Percentiles rank a stretch among this genome's conserved stretches.
These are phyloP conservation scores for Chloris gayana DNA, from an alignment of 176 grass and related monocot genomes.

Conservation along the genomic window DNA sequence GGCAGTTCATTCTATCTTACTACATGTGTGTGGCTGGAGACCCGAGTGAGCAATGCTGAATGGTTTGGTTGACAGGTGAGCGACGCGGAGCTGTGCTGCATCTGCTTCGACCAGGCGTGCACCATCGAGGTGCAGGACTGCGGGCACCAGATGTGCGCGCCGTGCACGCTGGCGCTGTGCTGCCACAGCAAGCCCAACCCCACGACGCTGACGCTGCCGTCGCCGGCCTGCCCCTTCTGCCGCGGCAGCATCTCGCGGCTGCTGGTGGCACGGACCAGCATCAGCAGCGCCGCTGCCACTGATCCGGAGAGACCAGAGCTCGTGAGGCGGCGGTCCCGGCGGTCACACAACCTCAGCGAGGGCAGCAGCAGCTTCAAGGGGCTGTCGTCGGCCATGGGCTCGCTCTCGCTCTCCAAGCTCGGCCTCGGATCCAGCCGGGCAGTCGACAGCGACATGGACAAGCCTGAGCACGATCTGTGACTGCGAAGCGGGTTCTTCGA, in stretches of 20 bases:
- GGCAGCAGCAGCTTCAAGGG: conserved; percentile 88
- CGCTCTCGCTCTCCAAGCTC: conserved; percentile 63
- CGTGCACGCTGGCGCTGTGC: conserved; percentile 82
- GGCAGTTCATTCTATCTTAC: no score
- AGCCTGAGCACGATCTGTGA: conserved; percentile 58
- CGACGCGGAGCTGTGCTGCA: conserved; percentile 77
- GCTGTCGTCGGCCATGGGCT: conserved; percentile 59
- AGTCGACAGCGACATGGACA: conserved; percentile 1
- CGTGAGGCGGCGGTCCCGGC: conserved; percentile 44
- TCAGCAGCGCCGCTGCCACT: not conserved
- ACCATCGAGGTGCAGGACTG: conserved; percentile 86
- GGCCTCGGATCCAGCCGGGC: conserved; percentile 57
- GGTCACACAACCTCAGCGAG: conserved; percentile 60
- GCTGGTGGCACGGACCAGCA: conserved; percentile 53
- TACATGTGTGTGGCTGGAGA: no score
- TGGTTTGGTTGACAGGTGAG: conserved; percentile 46
- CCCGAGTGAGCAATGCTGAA: not conserved
- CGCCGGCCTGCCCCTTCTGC: conserved; percentile 91
- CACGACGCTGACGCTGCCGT: conserved; percentile 32
- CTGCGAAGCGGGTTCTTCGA: not conserved
- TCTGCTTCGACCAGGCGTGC: conserved; percentile 95
- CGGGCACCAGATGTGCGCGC: conserved; percentile 93
- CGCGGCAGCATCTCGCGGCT: conserved; percentile 75
- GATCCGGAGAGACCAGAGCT: conserved; percentile 46
- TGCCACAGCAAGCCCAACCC: conserved; percentile 92